phyloP scores from a whole-genome alignment of 805 yeast species.

The Saturnispora quitensis region DNA sequence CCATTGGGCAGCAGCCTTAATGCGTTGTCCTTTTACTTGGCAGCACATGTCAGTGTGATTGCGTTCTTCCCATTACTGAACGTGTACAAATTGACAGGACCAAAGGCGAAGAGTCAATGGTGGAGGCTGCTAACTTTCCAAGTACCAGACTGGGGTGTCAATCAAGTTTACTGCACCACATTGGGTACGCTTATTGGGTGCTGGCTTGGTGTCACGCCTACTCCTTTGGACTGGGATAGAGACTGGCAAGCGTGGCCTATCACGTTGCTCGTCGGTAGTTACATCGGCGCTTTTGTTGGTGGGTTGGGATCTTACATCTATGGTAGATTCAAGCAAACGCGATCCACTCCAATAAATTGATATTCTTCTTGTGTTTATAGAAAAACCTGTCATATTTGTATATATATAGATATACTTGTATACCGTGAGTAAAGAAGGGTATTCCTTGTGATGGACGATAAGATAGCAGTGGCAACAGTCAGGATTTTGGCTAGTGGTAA shows the following conservation, averaged over 20 bases:
- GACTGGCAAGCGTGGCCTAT: conserved; percentile 97
- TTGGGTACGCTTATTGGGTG: conserved; percentile 52
- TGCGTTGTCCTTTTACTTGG: conserved; percentile 13
- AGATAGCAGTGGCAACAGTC: background rate
- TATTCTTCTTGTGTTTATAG: background rate
- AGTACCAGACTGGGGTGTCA: conserved; percentile 21
- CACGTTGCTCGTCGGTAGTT: conserved; percentile 72
- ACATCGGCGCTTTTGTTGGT: conserved; percentile 64
- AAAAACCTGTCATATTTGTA: background rate
- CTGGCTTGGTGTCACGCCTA: conserved; percentile 90
- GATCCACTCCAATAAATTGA: background rate
- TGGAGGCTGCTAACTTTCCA: conserved; percentile 24
- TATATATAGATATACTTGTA: background rate
- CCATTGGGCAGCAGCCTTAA: conserved; percentile 13
- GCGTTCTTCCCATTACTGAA: conserved; percentile 23
- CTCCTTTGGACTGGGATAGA: conserved; percentile 96
- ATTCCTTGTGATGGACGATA: background rate
- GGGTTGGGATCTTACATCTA: conserved; percentile 16
- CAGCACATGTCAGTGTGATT: conserved; percentile 14
- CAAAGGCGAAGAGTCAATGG: conserved; percentile 21
- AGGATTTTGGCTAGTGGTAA: background rate
- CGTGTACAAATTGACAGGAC: conserved; percentile 36
- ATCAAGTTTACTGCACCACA: conserved; percentile 31
- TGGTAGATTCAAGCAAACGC: conserved; percentile 7
- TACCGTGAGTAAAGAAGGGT: background rate